Conservation (phyloP, 768 basidiomycete species). For the Floccularia luteovirens region DNA sequence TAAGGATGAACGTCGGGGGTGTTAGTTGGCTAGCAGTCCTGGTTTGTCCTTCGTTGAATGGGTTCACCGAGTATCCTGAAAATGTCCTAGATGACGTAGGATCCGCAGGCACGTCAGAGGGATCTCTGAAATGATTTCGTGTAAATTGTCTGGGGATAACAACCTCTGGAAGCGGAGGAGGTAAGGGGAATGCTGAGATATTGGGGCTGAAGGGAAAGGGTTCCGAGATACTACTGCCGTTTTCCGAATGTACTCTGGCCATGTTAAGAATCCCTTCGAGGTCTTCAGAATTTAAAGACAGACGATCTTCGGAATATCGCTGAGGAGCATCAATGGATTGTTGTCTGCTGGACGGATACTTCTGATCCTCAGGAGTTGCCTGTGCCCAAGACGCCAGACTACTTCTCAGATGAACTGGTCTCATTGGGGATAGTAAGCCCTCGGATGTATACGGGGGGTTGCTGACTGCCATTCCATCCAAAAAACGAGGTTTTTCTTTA, state of each 20-base stretch:
- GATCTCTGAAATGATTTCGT: conserved; percentile 18
- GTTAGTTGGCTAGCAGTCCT: neutral
- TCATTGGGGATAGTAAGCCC: conserved; percentile 19
- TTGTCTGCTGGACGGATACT: conserved; percentile 4
- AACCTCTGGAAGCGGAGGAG: conserved; percentile 5
- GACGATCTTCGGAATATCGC: conserved; percentile 11
- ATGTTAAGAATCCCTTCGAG: conserved; percentile 50
- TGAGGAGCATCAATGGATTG: conserved; percentile 3
- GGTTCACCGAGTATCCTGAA: conserved; percentile 18
- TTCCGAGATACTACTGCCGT: conserved; percentile 16
- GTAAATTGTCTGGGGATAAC: conserved; percentile 6
- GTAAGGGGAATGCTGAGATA: conserved; percentile 7
- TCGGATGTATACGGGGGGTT: conserved; percentile 28
- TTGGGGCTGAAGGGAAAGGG: conserved; percentile 9
- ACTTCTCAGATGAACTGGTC: conserved; percentile 11
- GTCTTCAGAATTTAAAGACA: conserved; percentile 32
- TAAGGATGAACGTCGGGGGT: too few relatives aligned
- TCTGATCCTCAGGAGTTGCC: conserved; percentile 17
- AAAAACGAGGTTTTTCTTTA: neutral
- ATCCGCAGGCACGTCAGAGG: conserved; percentile 23
- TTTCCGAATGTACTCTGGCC: conserved; percentile 29
- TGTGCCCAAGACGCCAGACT: conserved; percentile 29
- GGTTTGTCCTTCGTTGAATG: conserved; percentile 8
- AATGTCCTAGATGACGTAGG: conserved; percentile 15
- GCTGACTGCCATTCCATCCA: conserved; percentile 12